Base-by-base conservation (phyloP, 202 grass and related monocot species). In the Eragrostis tef region DNA sequence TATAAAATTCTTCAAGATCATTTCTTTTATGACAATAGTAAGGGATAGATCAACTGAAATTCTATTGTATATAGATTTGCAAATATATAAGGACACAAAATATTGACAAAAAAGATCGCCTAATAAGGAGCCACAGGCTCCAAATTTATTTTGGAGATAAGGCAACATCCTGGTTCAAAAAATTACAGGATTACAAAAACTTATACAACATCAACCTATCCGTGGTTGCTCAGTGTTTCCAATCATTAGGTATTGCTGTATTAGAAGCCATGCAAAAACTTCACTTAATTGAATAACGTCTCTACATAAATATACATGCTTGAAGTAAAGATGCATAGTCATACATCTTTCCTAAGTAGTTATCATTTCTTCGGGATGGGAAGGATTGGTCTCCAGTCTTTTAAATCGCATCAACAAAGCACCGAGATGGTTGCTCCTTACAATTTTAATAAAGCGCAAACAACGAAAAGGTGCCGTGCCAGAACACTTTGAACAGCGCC, bases 381-480 rank as follows among this genome's bases (percentile, higher is more conserved):
- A 75, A 11, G 25, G 21, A 74, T 51, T 79, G 11, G 60, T 61
- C 52, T 68, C 69, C 25, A 61, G 6, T 43, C 64, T 63, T 59
- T 50, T 82, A 74, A 22, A 60, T 19, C 59, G 41, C 24, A 27
- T 10, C 9, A 60, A 73, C 19, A 22, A 64, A 49, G 13, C 34
- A 7, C 64, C 17, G 20, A 67, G 12, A 41, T 39, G 17, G 48
- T 76, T 50, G 45, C 34, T 70, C 42, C 27, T 67, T 26, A n/a
- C n/a, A n/a, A n/a, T n/a, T n/a, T 67, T 94, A 57, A 85, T 97
- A 85, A 87, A 85, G 75, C 90, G 74, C 72, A 97, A 88, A 87
- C 77, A 84, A 80, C 68, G 29, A 51, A 88, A 82, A 34, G 11
- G 25, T 80, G 39, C 86, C 79, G 80, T 58, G 22, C 75, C 87